These are phyloP conservation scores for Lycium ferocissimum DNA, from an alignment of 257 asterid species.

Conservation along the genomic window DNA sequence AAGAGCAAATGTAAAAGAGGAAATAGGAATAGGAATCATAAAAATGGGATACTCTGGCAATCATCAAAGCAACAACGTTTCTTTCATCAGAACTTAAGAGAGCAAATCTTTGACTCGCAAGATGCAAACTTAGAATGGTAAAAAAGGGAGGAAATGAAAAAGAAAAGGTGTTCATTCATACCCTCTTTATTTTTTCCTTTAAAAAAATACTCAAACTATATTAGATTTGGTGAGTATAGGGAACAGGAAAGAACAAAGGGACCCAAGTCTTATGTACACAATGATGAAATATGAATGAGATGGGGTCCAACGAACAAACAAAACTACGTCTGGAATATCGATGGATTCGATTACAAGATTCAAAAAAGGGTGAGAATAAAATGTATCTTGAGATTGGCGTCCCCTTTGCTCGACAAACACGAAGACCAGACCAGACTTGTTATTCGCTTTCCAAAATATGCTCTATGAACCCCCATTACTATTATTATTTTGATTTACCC, in stretches of 20 bases:
- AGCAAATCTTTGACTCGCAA: constrained; percentile 78
- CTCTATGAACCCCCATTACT: constrained; percentile 44
- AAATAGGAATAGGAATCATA: constrained; percentile 43
- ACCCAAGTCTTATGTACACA: constrained; percentile 5
- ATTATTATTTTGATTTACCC: constrained; percentile 38
- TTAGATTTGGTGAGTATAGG: background rate
- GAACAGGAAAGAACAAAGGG: constrained; percentile 13
- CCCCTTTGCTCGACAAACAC: constrained; percentile 62
- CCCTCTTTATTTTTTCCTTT: background rate
- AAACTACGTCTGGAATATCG: constrained; percentile 47
- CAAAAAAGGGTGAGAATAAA: constrained; percentile 42
- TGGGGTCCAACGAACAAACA: background rate
- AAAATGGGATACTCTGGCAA: constrained; percentile 62
- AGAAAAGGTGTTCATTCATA: constrained; percentile 26
- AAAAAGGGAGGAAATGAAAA: constrained; percentile 40
- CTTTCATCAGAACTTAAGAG: constrained; percentile 46
- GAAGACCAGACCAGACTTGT: constrained; percentile 49
- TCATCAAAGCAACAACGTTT: constrained; percentile 76
- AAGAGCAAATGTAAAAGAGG: constrained; percentile 33
- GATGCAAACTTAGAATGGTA: constrained; percentile 57
- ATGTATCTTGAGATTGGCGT: constrained; percentile 76
- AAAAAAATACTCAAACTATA: background rate
- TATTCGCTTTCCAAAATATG: constrained; percentile 81
- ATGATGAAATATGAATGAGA: constrained; percentile 23
- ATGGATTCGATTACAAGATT: constrained; percentile 70